Evolutionary conservation across 768 basidiomycete genomes (phyloP), one percentile per base, ranked within the genome.

Genomic region (Suillus clintonianus): DNA sequence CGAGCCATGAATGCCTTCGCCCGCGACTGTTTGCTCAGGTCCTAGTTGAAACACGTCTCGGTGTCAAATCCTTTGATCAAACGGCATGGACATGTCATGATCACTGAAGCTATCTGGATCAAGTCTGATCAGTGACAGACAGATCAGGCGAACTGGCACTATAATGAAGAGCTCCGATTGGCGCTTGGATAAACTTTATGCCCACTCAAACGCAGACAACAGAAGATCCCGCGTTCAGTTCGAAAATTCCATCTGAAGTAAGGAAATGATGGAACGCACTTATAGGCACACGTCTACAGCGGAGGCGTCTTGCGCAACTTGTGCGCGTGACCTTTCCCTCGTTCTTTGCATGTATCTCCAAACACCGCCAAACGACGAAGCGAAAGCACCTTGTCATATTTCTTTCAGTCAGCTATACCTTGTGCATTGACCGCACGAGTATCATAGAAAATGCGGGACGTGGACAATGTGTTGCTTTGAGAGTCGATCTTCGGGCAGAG

Each of bases 371-470:
- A 39, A 14, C n/a, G 54, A 60, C 27, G 30, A 17, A 63, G 24
- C 27, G n/a, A 19, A 78, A 85, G 65, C 67, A 95, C 97, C 82
- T 90, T 89, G 82, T 98, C 97, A 69, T 95, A 98, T 77, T 97
- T 90, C 67, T 78, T 82, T 75, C n/a, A 27, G 27, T 27, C 4
- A 27, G 27, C 4, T 27, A 27, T 27, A 27, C 27, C 27, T 27
- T 27, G 27, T 27, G 27, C 27, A 27, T 27, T 27, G 27, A 27
- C 27, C 27, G 27, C 27, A 27, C 4, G 27, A 27, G 34, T 34
- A 34, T 34, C 34, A 71, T 69, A 7, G 47, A 48, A 14, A 48
- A 27, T 48, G 47, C 2, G 7, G 24, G 47, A 27, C 24, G 24
- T 3, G 24, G 24, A 24, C 5, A 27, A 22, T 14, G 47, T 24